These are phyloP conservation scores for Boeremia lycopersici DNA, from an alignment of 2,329 filamentous ascomycete species.

Conservation along the genomic window DNA sequence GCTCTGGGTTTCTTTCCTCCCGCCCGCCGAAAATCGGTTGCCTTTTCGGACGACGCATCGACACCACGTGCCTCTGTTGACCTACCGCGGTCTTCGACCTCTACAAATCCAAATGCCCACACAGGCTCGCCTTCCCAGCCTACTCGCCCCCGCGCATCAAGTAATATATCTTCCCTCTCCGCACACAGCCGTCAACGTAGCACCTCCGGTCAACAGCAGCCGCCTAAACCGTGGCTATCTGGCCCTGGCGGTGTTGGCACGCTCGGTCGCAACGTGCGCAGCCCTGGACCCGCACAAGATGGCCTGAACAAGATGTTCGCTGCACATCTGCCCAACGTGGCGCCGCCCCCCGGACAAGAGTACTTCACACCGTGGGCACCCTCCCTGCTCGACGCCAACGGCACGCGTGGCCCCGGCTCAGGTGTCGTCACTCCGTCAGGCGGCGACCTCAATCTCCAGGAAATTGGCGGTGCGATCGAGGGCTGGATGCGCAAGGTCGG, in stretches of 20 bases:
- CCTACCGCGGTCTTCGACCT: slow-evolving; percentile 55
- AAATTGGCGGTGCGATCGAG: slow-evolving; percentile 85
- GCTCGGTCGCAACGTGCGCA: slow-evolving; percentile 71
- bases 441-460: slow-evolving; percentile 66
- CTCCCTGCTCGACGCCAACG: slow-evolving; percentile 39
- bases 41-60: slow-evolving; percentile 63
- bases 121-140: slow-evolving; percentile 48
- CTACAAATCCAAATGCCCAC: slow-evolving; percentile 35
- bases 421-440: slow-evolving; percentile 38
- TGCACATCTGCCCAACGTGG: slow-evolving; percentile 80
- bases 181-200: slow-evolving; percentile 44
- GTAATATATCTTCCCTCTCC: slow-evolving; percentile 47
- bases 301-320: slow-evolving; percentile 83
- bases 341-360: slow-evolving; percentile 64
- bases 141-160: slow-evolving; percentile 43
- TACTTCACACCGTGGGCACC: slow-evolving; percentile 51
- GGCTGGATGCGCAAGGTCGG: slow-evolving; percentile 88
- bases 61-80: slow-evolving; percentile 73
- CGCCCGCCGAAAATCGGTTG: slow-evolving; percentile 81
- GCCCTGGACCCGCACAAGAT: slow-evolving; percentile 83
- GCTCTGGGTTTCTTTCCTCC: slow-evolving; percentile 91
- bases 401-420: slow-evolving; percentile 36
- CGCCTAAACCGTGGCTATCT: slow-evolving; percentile 63
- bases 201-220: slow-evolving; percentile 37
- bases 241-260: slow-evolving; percentile 90